Percentiles rank a stretch among this genome's conserved stretches.
Conservation (phyloP, 305 asterid species). For the Fraxinus floribunda region DNA sequence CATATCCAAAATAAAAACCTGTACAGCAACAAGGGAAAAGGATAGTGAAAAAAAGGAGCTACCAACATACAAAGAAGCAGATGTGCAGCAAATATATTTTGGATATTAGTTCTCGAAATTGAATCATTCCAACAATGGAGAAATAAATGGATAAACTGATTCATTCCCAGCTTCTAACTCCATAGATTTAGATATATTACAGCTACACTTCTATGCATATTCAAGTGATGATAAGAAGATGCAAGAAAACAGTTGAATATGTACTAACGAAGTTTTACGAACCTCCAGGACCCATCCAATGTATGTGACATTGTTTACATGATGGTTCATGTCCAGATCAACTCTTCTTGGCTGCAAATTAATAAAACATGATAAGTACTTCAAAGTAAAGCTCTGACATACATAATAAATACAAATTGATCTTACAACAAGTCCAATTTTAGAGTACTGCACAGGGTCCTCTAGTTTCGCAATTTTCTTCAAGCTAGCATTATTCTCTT, state of each 20-base stretch:
- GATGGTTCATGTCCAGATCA: constrained; percentile 96
- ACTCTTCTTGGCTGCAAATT: constrained; percentile 79
- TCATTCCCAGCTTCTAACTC: background rate
- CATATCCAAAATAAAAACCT: background rate
- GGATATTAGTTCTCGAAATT: background rate
- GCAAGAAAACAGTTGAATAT: constrained; percentile 10
- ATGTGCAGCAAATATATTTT: background rate
- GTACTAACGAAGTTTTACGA: constrained; percentile 28
- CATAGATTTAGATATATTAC: background rate
- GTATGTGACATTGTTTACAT: constrained; percentile 87
- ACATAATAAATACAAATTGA: background rate
- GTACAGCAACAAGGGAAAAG: background rate
- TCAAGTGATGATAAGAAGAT: background rate
- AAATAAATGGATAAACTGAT: background rate
- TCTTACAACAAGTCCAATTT: constrained; percentile 68
- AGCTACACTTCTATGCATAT: background rate
- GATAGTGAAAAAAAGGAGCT: background rate
- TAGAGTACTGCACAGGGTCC: constrained; percentile 50
- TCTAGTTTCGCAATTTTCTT: constrained; percentile 74
- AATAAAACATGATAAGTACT: constrained; percentile 6
- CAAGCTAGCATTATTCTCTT: constrained; percentile 85
- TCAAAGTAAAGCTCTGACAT: background rate
- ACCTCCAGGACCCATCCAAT: constrained; percentile 99
- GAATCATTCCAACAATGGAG: background rate
- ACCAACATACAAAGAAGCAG: background rate